Evolutionary conservation across 129 eudicot genomes (phyloP).

Genomic region (Pseudognaphalium luteoalbum): DNA sequence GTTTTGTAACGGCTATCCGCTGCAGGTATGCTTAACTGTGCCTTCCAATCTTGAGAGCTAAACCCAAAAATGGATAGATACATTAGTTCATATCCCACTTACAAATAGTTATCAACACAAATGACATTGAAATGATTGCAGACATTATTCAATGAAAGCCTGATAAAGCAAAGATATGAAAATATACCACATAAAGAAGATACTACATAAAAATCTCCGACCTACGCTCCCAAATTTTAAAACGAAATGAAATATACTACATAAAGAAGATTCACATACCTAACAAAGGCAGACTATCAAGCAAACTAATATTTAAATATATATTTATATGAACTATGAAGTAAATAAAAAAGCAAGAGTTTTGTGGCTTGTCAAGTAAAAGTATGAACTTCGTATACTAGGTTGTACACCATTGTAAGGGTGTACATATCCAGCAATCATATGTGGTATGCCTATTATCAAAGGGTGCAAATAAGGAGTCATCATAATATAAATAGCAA

Average conservation of each 20-base stretch:
- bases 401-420: neutral
- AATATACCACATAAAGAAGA: too few species aligned
- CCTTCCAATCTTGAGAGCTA: constrained; percentile 81
- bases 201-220: neutral
- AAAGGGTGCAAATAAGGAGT: neutral
- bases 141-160: neutral
- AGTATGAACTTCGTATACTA: neutral
- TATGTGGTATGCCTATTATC: neutral
- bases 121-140: constrained; percentile 4
- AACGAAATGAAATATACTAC: neutral
- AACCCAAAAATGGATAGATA: constrained; percentile 24
- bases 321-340: neutral
- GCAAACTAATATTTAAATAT: constrained; percentile 2
- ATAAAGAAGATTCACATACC: constrained; percentile 1
- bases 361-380: neutral
- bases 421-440: neutral
- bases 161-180: neutral
- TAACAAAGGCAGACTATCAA: neutral
- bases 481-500: neutral
- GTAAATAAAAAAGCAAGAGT: neutral
- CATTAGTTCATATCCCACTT: constrained; percentile 17
- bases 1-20: constrained; percentile 68
- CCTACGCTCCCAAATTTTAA: neutral
- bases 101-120: constrained; percentile 15
- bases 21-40: constrained; percentile 52